Conservation (phyloP, 768 basidiomycete species). For the Cubamyces lactineus region DNA sequence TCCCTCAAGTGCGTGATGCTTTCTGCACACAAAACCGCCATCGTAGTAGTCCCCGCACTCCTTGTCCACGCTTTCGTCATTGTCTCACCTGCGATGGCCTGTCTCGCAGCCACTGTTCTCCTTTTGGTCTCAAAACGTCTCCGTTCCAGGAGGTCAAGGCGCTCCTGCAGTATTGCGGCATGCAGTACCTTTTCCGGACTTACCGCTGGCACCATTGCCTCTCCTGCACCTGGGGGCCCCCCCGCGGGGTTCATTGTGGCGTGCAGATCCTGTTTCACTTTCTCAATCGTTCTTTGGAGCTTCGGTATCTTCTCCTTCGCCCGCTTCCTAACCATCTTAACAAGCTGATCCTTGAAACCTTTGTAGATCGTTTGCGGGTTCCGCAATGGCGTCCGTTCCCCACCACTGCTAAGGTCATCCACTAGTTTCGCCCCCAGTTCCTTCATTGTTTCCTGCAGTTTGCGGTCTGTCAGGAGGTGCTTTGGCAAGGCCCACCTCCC, state of each 20-base stretch:
- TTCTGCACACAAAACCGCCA: too few species aligned
- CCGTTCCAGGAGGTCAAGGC: neutral
- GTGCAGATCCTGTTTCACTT: neutral
- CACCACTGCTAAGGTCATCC: too few species aligned
- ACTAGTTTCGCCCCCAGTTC: neutral
- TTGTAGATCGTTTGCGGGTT: neutral
- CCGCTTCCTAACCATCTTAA: neutral
- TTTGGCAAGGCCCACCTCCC: constrained; percentile 11
- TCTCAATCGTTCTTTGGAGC: neutral
- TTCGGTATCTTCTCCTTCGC: neutral
- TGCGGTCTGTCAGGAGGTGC: neutral
- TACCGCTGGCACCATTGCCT: neutral
- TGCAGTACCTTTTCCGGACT: too few species aligned
- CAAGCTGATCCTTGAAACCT: neutral
- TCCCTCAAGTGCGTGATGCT: too few species aligned
- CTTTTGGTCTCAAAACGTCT: neutral
- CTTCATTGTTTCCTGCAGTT: neutral
- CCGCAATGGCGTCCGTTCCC: neutral
- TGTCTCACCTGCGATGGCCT: neutral
- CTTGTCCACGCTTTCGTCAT: neutral
- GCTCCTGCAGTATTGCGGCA: neutral
- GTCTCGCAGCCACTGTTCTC: neutral
- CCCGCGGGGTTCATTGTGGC: neutral
- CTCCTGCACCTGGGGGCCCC: neutral
- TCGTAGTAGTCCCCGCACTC: too few species aligned